A percentile compares a stretch with the other conserved stretches of the same genome.
Evolutionary conservation across 2,329 filamentous ascomycete species (phyloP).

Genomic region (Pseudogymnoascus destructans): DNA sequence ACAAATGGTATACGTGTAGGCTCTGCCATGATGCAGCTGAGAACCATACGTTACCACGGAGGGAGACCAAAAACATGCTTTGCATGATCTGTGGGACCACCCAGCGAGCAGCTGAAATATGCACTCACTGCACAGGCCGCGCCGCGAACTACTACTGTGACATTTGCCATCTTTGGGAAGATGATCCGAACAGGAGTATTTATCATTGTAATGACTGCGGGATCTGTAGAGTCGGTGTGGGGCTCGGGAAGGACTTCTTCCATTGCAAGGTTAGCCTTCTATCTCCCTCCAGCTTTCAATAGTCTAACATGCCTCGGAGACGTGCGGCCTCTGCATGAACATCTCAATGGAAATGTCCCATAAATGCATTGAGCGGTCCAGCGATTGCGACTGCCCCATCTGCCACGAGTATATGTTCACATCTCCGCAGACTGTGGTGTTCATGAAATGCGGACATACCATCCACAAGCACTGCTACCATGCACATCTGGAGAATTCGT

Average conservation of each 20-base stretch:
- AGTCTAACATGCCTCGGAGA: conserved; percentile 35
- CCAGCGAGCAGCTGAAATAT: conserved; percentile 68
- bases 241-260: conserved; percentile 90
- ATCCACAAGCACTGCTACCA: conserved; percentile 86
- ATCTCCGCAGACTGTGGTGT: conserved; percentile 75
- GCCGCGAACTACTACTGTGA: conserved; percentile 86
- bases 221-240: conserved; percentile 82
- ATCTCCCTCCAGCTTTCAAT: not conserved
- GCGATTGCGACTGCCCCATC: conserved; percentile 91
- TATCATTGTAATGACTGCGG: conserved; percentile 96
- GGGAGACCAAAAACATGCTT: conserved; percentile 85
- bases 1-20: conserved; percentile 86
- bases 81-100: conserved; percentile 90
- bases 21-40: conserved; percentile 84
- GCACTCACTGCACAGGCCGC: conserved; percentile 60
- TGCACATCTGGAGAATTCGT: conserved; percentile 76
- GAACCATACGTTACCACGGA: conserved; percentile 65
- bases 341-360: conserved; percentile 76
- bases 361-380: conserved; percentile 87
- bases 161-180: conserved; percentile 95
- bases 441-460: conserved; percentile 91
- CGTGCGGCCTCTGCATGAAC: conserved; percentile 85
- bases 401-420: conserved; percentile 96
- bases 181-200: conserved; percentile 78
- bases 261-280: conserved; percentile 71